Evolutionary conservation across 2,329 filamentous ascomycete genomes (phyloP).

Genomic region (Neofusicoccum kwambonambiense): DNA sequence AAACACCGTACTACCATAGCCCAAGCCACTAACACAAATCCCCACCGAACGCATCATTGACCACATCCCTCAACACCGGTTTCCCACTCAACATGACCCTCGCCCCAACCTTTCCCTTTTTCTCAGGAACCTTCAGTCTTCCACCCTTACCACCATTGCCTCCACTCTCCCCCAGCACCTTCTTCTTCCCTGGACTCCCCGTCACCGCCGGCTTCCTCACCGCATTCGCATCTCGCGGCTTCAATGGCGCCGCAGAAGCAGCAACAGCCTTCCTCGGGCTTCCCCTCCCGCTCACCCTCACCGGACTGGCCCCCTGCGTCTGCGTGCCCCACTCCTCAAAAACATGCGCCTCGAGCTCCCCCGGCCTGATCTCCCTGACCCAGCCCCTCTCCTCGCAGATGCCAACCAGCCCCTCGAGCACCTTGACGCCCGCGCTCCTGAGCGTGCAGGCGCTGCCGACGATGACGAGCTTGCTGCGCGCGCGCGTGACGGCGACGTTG

Average conservation of each 20-base stretch:
- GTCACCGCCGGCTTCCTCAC: constrained; percentile 17
- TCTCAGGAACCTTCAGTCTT: constrained; percentile 53
- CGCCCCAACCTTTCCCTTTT: constrained; percentile 57
- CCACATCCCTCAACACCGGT: constrained; percentile 71
- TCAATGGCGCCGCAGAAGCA: constrained; percentile 23
- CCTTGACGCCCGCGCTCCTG: constrained; percentile 56
- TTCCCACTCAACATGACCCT: constrained; percentile 62
- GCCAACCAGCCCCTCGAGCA: constrained; percentile 72
- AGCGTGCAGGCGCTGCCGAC: constrained; percentile 80
- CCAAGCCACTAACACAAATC: neutral
- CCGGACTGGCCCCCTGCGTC: constrained; percentile 13
- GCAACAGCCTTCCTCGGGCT: constrained; percentile 31
- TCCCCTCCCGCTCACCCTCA: constrained; percentile 16
- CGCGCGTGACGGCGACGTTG: constrained; percentile 92
- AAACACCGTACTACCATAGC: too few species aligned
- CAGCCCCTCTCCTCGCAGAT: constrained; percentile 78
- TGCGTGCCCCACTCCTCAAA: constrained; percentile 56
- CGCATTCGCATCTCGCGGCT: constrained; percentile 18
- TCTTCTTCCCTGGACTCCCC: constrained; percentile 23
- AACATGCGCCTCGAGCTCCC: constrained; percentile 65
- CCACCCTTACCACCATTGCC: constrained; percentile 16
- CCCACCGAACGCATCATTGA: constrained; percentile 58
- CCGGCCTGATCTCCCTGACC: constrained; percentile 69
- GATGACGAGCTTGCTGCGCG: constrained; percentile 87
- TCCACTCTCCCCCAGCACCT: constrained; percentile 15